Evolutionary conservation across 805 yeast genomes (phyloP).

Genomic region (Maudiozyma turicensis): DNA sequence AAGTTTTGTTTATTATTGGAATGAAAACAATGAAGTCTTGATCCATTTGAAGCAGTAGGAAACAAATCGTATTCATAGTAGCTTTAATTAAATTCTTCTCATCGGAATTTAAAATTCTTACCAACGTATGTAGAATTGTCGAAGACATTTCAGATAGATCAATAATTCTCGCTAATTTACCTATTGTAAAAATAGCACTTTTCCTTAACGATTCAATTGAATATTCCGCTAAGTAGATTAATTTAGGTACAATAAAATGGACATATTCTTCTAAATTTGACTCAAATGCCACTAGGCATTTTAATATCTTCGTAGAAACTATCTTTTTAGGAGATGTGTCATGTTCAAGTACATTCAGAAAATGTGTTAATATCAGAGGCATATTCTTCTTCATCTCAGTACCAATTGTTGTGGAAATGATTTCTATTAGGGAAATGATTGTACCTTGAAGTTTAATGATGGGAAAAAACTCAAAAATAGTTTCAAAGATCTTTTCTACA

Average conservation of each 20-base stretch:
- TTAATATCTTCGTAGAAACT: constrained; percentile 63
- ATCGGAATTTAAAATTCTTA: constrained; percentile 48
- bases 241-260: constrained; percentile 78
- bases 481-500: constrained; percentile 61
- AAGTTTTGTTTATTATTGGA: constrained; percentile 64
- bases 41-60: constrained; percentile 72
- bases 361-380: constrained; percentile 65
- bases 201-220: constrained; percentile 49
- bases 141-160: constrained; percentile 81
- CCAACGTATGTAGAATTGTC: constrained; percentile 75
- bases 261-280: constrained; percentile 79
- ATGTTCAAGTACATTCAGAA: constrained; percentile 66
- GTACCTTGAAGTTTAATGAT: constrained; percentile 61
- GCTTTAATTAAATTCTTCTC: constrained; percentile 54
- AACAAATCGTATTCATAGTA: constrained; percentile 70
- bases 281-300: constrained; percentile 80
- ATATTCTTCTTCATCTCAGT: constrained; percentile 85
- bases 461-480: constrained; percentile 65
- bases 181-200: constrained; percentile 74
- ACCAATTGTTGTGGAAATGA: constrained; percentile 75
- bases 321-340: constrained; percentile 53
- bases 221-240: constrained; percentile 71
- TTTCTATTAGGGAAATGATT: constrained; percentile 70
- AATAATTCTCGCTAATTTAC: constrained; percentile 65
- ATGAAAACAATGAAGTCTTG: constrained; percentile 76